phyloP scores from a whole-genome alignment of 2,329 filamentous ascomycete species.

The Colletotrichum ledebouriae region DNA sequence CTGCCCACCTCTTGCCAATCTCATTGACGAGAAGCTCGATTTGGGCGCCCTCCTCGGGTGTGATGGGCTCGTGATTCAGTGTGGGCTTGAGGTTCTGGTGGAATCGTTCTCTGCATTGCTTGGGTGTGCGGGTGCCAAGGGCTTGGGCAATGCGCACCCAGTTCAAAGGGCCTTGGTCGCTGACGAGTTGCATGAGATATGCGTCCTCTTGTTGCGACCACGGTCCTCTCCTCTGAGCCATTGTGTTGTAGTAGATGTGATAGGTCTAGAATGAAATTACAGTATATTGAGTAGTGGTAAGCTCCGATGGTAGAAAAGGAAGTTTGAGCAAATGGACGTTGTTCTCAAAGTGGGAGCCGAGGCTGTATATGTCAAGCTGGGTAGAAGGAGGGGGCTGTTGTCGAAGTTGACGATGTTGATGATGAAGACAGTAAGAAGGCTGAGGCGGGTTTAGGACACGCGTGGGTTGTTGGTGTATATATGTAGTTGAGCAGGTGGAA shows the following conservation, averaged over 20 bases:
- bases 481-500: constrained; percentile 40
- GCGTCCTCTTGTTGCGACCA: constrained; percentile 86
- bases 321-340: neutral
- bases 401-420: neutral
- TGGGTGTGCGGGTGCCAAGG: constrained; percentile 84
- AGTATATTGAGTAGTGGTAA: too few relatives aligned
- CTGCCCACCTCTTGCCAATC: constrained; percentile 91
- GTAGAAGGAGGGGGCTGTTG: neutral
- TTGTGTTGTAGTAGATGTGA: neutral
- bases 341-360: neutral
- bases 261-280: neutral
- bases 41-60: constrained; percentile 74
- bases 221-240: constrained; percentile 71
- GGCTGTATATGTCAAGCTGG: neutral
- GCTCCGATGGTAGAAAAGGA: neutral
- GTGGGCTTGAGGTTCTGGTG: constrained; percentile 91
- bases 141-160: constrained; percentile 89
- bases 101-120: constrained; percentile 95
- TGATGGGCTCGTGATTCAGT: constrained; percentile 81
- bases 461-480: constrained; percentile 37
- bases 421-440: constrained; percentile 24
- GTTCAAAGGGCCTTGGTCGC: constrained; percentile 81
- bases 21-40: constrained; percentile 84
- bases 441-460: constrained; percentile 8
- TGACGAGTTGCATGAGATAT: constrained; percentile 77